Percentiles rank a stretch among this genome's conserved stretches.
These are phyloP conservation scores for Lentinula guzmanii DNA, from an alignment of 768 basidiomycete species.

Conservation along the genomic window DNA sequence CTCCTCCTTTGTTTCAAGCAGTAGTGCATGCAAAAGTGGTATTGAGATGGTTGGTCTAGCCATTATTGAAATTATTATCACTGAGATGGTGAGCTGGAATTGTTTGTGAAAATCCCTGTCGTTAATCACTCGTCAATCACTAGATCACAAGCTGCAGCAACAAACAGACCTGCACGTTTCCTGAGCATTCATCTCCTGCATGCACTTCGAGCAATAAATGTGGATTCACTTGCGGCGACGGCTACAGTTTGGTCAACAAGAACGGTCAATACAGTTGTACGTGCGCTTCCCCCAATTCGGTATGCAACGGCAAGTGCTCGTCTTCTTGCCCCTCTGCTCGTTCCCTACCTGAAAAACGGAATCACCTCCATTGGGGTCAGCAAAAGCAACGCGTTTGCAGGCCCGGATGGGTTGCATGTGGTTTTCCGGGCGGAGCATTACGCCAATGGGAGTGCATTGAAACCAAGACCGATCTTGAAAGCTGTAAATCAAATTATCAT, in stretches of 20 bases:
- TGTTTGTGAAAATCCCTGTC: too few relatives aligned
- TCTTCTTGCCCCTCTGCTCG: slow-evolving; percentile 5
- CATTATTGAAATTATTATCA: not conserved
- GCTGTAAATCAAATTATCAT: too few relatives aligned
- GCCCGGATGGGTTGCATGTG: slow-evolving; percentile 24
- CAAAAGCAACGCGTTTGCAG: slow-evolving; percentile 18
- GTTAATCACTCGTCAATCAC: not conserved
- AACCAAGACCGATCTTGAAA: slow-evolving; percentile 26
- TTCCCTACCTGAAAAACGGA: slow-evolving; percentile 1
- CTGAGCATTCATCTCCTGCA: slow-evolving; percentile 16
- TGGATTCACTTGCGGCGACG: slow-evolving; percentile 24
- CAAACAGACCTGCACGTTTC: slow-evolving; percentile 19
- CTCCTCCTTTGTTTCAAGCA: not conserved
- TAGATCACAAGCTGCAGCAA: slow-evolving; percentile 17
- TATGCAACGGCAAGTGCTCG: slow-evolving; percentile 27
- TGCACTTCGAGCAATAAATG: slow-evolving; percentile 20
- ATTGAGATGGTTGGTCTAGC: not conserved
- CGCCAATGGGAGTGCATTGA: slow-evolving; percentile 32
- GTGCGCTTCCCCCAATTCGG: slow-evolving; percentile 16
- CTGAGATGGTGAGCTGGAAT: not conserved
- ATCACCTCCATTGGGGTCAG: slow-evolving; percentile 14
- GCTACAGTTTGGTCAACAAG: slow-evolving; percentile 12
- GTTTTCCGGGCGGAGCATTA: slow-evolving; percentile 19
- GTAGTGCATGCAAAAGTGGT: not conserved
- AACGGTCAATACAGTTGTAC: slow-evolving; percentile 12